Percentiles rank a stretch among this genome's conserved stretches.
These are phyloP conservation scores for Rhodofomes roseus DNA, from an alignment of 1,284 basidiomycete species.

Conservation along the genomic window DNA sequence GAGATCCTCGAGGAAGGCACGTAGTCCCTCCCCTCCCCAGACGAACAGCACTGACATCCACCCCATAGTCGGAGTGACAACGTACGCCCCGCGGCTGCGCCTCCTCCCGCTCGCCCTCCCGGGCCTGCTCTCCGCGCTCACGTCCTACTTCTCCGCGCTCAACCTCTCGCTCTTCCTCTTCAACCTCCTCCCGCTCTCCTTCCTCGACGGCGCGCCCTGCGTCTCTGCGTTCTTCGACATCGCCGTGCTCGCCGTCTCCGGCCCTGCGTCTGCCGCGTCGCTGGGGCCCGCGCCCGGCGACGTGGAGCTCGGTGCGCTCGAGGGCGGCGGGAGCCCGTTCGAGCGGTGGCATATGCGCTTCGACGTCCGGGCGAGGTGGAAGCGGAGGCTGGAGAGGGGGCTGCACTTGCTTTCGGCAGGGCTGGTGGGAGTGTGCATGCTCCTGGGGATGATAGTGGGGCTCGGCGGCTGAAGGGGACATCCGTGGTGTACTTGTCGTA, in stretches of 20 bases:
- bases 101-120: slow-evolving; percentile 47
- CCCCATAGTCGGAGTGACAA: slow-evolving; percentile 63
- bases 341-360: neutral
- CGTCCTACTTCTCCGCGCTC: slow-evolving; percentile 49
- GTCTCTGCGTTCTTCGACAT: slow-evolving; percentile 24
- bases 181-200: slow-evolving; percentile 65
- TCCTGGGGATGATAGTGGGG: neutral
- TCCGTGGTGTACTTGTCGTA: no score
- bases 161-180: slow-evolving; percentile 69
- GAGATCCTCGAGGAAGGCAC: slow-evolving; percentile 71
- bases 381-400: neutral
- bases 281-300: neutral
- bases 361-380: neutral
- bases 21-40: no score
- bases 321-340: neutral
- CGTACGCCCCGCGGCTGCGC: slow-evolving; percentile 39
- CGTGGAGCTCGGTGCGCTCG: neutral
- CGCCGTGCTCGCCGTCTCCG: neutral
- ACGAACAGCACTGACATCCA: no score
- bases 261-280: neutral
- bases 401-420: neutral
- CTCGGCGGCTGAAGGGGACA: neutral
- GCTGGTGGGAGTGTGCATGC: slow-evolving; percentile 2
- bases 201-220: slow-evolving; percentile 59
- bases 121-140: neutral